Conservation (phyloP, 2,329 filamentous ascomycete genomes). For the Apiospora rasikravindrae region DNA sequence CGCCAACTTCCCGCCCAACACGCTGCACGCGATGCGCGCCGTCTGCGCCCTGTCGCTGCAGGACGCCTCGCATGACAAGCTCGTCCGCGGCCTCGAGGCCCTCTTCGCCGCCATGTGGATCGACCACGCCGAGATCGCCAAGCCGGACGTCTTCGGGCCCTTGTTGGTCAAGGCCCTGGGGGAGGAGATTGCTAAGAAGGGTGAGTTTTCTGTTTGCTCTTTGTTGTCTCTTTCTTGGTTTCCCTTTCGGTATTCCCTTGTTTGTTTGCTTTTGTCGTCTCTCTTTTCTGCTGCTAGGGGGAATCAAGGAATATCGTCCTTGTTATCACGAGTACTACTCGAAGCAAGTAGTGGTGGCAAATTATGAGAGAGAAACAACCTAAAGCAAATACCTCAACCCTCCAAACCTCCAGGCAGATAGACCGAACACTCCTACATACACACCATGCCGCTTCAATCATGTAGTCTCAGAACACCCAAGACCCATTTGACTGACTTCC, state of each 20-base stretch:
- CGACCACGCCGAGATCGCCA: conserved; percentile 34
- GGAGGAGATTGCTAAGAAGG: conserved; percentile 31
- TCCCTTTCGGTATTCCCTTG: too few relatives aligned
- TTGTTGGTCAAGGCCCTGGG: conserved; percentile 36
- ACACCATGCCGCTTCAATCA: neutral
- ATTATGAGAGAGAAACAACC: neutral
- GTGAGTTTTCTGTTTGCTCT: conserved; percentile 23
- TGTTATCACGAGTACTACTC: neutral
- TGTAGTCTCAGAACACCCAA: too few relatives aligned
- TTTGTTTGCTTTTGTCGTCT: neutral
- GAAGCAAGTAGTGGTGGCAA: neutral
- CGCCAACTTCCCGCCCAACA: conserved; percentile 43
- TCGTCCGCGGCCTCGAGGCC: conserved; percentile 39
- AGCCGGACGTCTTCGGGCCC: conserved; percentile 34
- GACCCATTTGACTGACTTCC: neutral
- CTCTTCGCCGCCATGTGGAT: conserved; percentile 42
- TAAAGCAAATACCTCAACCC: neutral
- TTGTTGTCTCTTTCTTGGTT: neutral
- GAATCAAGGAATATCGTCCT: neutral
- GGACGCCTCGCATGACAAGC: conserved; percentile 22
- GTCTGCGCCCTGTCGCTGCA: conserved; percentile 35
- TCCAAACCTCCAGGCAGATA: too few relatives aligned
- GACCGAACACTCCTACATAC: neutral
- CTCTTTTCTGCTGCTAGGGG: too few relatives aligned
- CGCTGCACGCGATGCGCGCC: conserved; percentile 42